A percentile compares a stretch with the other conserved stretches of the same genome.
phyloP scores from a whole-genome alignment of 1,139 yeast genomes.

The Diutina catenulata region DNA sequence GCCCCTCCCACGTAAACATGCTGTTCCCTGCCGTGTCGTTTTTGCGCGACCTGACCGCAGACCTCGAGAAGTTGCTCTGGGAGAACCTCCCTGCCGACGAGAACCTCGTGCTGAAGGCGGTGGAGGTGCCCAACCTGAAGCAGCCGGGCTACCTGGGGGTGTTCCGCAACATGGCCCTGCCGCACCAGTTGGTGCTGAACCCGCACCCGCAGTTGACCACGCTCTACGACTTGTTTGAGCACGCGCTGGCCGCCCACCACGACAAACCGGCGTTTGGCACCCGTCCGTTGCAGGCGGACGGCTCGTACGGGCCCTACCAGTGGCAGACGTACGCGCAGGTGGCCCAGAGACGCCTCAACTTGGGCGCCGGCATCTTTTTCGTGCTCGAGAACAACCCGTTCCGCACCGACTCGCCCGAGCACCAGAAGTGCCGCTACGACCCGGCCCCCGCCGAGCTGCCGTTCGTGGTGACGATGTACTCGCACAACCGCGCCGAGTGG shows the following conservation, averaged over 20 bases:
- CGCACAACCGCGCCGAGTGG: conserved; percentile 53
- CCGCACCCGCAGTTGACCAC: conserved; percentile 44
- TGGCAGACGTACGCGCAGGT: conserved; percentile 36
- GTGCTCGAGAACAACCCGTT: conserved; percentile 34
- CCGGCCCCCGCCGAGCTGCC: conserved; percentile 15
- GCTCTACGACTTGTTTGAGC: conserved; percentile 35
- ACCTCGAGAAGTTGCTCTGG: conserved; percentile 8
- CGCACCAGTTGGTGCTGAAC: conserved; percentile 24
- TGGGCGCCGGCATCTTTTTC: conserved; percentile 58
- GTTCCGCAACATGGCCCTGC: conserved; percentile 35
- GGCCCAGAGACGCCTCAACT: conserved; percentile 28
- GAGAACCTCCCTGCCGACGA: conserved; percentile 10
- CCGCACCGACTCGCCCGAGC: conserved; percentile 18
- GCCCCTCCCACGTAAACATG: background rate
- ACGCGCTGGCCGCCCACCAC: conserved; percentile 24
- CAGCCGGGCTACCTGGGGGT: conserved; percentile 40
- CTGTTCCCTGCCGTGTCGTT: conserved; percentile 4
- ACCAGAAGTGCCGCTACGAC: conserved; percentile 9
- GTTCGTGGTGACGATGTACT: conserved; percentile 43
- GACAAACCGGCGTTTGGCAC: conserved; percentile 39
- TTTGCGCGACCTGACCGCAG: conserved; percentile 7
- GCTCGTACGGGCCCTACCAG: conserved; percentile 31
- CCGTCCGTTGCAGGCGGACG: conserved; percentile 26
- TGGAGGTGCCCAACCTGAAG: conserved; percentile 7
- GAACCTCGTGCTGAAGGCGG: background rate